Percentiles rank a stretch among this genome's conserved stretches.
phyloP scores from a whole-genome alignment of 495 filamentous ascomycete species.

The Talaromyces nanjingensis region DNA sequence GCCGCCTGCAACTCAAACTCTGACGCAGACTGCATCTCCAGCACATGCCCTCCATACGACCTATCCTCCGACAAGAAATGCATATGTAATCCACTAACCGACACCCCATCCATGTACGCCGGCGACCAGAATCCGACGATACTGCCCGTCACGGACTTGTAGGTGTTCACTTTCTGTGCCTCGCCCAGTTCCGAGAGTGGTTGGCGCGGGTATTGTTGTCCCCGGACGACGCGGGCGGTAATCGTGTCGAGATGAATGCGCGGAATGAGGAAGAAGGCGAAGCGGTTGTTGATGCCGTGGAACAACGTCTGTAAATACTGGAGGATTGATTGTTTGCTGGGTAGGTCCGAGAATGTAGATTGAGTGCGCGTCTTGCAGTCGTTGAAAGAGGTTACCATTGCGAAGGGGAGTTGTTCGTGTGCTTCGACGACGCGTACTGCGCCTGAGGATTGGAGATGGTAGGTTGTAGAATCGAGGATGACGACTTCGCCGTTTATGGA shows the following conservation, averaged over 20 bases:
- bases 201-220: conserved; percentile 21
- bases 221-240: conserved; percentile 9
- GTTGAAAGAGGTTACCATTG: conserved; percentile 6
- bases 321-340: conserved; percentile 8
- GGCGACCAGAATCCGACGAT: conserved; percentile 45
- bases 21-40: conserved; percentile 29
- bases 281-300: conserved; percentile 3
- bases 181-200: conserved; percentile 31
- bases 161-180: conserved; percentile 31
- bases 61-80: conserved; percentile 44
- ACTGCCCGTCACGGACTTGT: conserved; percentile 27
- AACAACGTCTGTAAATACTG: background rate
- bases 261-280: conserved; percentile 4
- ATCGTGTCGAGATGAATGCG: background rate
- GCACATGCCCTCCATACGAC: conserved; percentile 38
- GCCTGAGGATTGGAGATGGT: conserved; percentile 22
- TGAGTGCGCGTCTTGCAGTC: conserved; percentile 3
- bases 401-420: conserved; percentile 7
- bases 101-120: conserved; percentile 38
- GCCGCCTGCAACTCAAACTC: conserved; percentile 27
- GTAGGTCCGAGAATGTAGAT: background rate
- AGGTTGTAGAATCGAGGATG: conserved; percentile 37
- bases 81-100: conserved; percentile 43
- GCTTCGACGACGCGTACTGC: conserved; percentile 3
- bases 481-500: conserved; percentile 46